Percentiles rank a stretch among this genome's conserved stretches.
These are phyloP conservation scores for Hemisphaericaspora subhashii DNA, from an alignment of 1,139 yeast genomes.

Conservation along the genomic window DNA sequence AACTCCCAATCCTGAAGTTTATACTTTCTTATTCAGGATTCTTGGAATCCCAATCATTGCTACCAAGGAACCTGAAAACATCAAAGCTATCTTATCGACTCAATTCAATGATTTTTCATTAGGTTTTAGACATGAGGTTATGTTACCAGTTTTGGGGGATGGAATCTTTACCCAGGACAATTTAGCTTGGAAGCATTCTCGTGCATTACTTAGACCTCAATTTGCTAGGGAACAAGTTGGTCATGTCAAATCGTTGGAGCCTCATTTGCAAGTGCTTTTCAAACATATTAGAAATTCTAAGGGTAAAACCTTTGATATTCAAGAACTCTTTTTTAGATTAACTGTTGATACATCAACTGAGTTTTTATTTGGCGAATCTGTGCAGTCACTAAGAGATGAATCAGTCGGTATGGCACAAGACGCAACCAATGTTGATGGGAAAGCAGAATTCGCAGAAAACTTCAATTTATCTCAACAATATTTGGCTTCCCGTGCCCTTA, in stretches of 20 bases:
- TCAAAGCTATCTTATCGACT: constrained; percentile 41
- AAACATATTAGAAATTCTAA: constrained; percentile 28
- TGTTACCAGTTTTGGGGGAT: constrained; percentile 50
- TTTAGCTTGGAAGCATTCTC: constrained; percentile 56
- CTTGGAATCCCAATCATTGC: constrained; percentile 22
- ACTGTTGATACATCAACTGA: constrained; percentile 62
- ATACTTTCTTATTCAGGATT: constrained; percentile 22
- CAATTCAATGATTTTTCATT: constrained; percentile 53
- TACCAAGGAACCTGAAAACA: constrained; percentile 41
- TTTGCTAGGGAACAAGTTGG: constrained; percentile 56
- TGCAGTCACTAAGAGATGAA: constrained; percentile 37
- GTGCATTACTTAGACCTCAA: constrained; percentile 60
- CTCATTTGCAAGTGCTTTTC: constrained; percentile 42
- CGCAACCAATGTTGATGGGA: constrained; percentile 26
- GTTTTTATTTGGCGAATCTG: constrained; percentile 58
- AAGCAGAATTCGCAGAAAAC: constrained; percentile 40
- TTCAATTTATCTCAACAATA: constrained; percentile 42
- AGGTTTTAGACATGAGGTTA: constrained; percentile 46
- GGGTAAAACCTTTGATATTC: constrained; percentile 45
- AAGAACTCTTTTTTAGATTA: constrained; percentile 47
- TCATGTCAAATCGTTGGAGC: constrained; percentile 48
- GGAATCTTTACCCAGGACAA: constrained; percentile 61
- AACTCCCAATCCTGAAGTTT: constrained; percentile 9
- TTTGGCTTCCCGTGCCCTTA: constrained; percentile 37
- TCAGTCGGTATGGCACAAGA: constrained; percentile 18